Percentiles rank a stretch among this genome's conserved stretches.
Evolutionary conservation across 1,139 yeast species (phyloP).

Genomic region (Yarrowia galli): DNA sequence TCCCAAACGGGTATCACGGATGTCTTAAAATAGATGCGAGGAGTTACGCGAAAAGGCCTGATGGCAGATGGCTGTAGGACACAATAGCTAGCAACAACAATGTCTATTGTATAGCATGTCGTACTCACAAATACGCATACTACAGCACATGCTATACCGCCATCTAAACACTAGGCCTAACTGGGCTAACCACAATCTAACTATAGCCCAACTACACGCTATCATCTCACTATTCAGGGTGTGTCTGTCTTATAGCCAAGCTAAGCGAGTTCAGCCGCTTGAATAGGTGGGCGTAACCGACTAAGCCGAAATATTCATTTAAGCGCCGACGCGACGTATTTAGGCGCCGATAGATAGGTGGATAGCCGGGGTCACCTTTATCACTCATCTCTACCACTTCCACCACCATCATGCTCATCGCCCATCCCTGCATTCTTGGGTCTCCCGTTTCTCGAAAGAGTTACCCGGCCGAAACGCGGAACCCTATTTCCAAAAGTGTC

Average conservation of each 20-base stretch:
- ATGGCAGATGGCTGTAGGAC: too few species aligned
- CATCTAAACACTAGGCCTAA: too few species aligned
- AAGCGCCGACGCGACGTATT: too few species aligned
- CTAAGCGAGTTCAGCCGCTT: not conserved
- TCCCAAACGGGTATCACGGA: not conserved
- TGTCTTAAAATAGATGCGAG: not conserved
- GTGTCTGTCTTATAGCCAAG: not conserved
- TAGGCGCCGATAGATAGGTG: too few species aligned
- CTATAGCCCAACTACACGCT: not conserved
- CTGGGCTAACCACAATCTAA: not conserved
- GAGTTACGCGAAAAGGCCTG: too few species aligned
- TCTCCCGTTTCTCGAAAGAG: not conserved
- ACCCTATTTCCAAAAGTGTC: constrained; percentile 4
- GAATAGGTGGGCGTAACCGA: too few species aligned
- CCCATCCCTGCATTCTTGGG: constrained; percentile 27
- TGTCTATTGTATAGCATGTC: too few species aligned
- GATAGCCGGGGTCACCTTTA: too few species aligned
- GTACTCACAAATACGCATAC: not conserved
- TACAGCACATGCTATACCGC: not conserved
- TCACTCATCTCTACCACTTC: too few species aligned
- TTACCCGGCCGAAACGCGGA: constrained; percentile 20
- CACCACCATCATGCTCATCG: constrained; percentile 3
- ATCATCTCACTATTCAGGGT: not conserved
- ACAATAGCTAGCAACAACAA: too few species aligned
- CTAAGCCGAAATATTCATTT: too few species aligned